phyloP scores from a whole-genome alignment of 257 asterid genomes.

The Fraxinus americana region DNA sequence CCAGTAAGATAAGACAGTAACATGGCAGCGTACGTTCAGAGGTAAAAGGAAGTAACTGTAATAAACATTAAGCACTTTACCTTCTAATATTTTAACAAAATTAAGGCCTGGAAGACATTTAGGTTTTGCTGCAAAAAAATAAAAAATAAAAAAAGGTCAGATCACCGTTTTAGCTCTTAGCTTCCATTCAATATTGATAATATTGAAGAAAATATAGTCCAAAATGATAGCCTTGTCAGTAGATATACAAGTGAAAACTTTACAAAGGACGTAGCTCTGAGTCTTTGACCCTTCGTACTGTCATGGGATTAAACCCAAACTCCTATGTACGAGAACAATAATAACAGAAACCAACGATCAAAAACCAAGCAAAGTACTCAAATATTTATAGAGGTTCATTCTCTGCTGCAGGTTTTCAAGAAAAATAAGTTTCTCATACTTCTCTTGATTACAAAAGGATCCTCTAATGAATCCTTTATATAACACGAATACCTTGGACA shows the following conservation, averaged over 20 bases:
- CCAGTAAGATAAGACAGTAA: neutral
- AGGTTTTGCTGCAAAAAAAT: conserved; percentile 67
- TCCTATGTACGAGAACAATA: neutral
- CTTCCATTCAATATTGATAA: neutral
- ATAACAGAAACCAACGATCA: neutral
- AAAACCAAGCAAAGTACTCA: neutral
- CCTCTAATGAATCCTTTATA: neutral
- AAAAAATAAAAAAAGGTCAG: neutral
- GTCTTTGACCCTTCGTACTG: neutral
- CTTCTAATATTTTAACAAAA: conserved; percentile 72
- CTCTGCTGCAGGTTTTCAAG: neutral
- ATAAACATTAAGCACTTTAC: conserved; percentile 34
- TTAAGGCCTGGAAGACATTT: conserved; percentile 72
- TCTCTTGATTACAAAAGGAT: neutral
- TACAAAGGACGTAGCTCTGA: neutral
- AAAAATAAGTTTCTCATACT: neutral
- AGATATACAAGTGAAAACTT: neutral
- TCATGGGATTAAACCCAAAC: neutral
- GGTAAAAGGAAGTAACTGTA: neutral
- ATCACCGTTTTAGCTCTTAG: neutral
- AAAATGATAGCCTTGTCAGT: neutral
- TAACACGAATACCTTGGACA: neutral
- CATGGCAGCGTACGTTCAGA: neutral
- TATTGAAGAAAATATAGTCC: neutral
- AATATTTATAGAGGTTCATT: neutral